Conservation (phyloP, 805 yeast species). For the Clavispora vitiphila region DNA sequence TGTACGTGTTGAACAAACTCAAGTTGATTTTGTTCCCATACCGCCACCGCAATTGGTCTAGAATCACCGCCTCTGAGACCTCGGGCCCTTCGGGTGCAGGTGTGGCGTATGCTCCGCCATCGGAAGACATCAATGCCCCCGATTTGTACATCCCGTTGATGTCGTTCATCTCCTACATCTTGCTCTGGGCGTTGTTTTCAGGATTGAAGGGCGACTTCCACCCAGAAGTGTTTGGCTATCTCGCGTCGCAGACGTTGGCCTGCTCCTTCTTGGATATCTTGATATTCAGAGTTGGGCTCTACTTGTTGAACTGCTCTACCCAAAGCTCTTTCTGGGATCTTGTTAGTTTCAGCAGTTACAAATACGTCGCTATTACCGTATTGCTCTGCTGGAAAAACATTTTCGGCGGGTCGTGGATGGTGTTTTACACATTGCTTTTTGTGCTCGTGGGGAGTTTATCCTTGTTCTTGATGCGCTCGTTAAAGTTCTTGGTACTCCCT, state of each 20-base stretch:
- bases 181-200: slow-evolving; percentile 76
- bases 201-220: slow-evolving; percentile 89
- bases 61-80: slow-evolving; percentile 34
- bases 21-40: slow-evolving; percentile 79
- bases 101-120: slow-evolving; percentile 62
- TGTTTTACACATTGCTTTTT: slow-evolving; percentile 31
- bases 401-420: slow-evolving; percentile 28
- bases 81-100: slow-evolving; percentile 17
- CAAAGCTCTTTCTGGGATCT: slow-evolving; percentile 69
- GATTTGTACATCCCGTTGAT: slow-evolving; percentile 93
- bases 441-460: slow-evolving; percentile 43
- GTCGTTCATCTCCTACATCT: slow-evolving; percentile 84
- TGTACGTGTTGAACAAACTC: slow-evolving; percentile 74
- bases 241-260: slow-evolving; percentile 82
- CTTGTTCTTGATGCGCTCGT: slow-evolving; percentile 63
- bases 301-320: slow-evolving; percentile 65
- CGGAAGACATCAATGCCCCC: slow-evolving; percentile 88
- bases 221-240: slow-evolving; percentile 85
- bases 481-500: slow-evolving; percentile 65
- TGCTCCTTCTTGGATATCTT: slow-evolving; percentile 72
- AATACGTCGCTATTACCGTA: slow-evolving; percentile 76
- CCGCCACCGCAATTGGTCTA: slow-evolving; percentile 76
- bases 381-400: slow-evolving; percentile 49
- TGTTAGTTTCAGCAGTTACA: slow-evolving; percentile 88
- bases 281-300: slow-evolving; percentile 75